Conservation (phyloP, 164 flowering plant species). For the Liquidambar formosana region DNA sequence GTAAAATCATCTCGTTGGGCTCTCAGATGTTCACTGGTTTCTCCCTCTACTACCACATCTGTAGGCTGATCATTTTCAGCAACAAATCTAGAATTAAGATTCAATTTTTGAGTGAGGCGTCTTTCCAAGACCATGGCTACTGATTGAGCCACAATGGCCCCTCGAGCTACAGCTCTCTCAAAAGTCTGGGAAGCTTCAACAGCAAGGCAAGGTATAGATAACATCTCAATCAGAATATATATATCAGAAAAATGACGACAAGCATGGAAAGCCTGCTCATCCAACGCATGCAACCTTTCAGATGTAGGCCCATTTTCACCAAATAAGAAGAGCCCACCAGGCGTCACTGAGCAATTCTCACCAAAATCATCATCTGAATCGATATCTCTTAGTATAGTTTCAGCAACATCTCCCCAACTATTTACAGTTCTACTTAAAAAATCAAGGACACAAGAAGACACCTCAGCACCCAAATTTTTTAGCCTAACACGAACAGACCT, state of each 20-base stretch:
- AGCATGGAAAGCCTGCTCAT: conserved; percentile 45
- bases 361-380: conserved; percentile 62
- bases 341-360: conserved; percentile 35
- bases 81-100: conserved; percentile 36
- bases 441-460: conserved; percentile 79
- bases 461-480: conserved; percentile 71
- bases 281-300: conserved; percentile 40
- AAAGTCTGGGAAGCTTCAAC: conserved; percentile 85
- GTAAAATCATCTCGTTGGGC: conserved; percentile 70
- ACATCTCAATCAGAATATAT: conserved; percentile 80
- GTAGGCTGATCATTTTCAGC: conserved; percentile 49
- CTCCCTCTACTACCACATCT: conserved; percentile 49
- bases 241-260: conserved; percentile 72
- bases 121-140: conserved; percentile 85
- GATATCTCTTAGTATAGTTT: conserved; percentile 75
- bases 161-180: conserved; percentile 89
- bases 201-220: conserved; percentile 80
- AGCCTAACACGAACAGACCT: conserved; percentile 76
- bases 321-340: conserved; percentile 46
- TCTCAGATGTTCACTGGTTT: conserved; percentile 44
- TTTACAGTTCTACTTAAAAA: conserved; percentile 70
- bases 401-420: conserved; percentile 83
- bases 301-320: conserved; percentile 52
- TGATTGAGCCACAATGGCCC: conserved; percentile 63
- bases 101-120: conserved; percentile 59